phyloP scores from a whole-genome alignment of 768 basidiomycete genomes.

The Trametes sanguinea region DNA sequence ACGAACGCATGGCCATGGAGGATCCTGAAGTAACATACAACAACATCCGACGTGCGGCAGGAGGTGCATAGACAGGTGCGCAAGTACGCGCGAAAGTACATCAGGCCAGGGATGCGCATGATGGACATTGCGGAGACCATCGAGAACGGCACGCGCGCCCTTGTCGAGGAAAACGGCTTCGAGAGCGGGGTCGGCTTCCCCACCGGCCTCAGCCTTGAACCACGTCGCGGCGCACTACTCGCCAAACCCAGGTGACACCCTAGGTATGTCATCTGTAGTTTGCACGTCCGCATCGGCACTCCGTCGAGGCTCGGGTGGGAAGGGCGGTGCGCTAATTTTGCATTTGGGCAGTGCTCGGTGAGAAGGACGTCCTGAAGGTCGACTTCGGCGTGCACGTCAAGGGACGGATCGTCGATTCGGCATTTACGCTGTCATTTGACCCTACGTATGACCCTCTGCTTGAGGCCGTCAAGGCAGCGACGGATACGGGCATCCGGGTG shows the following conservation, averaged over 20 bases:
- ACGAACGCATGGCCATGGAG: slow-evolving; percentile 75
- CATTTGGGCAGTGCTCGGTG: slow-evolving; percentile 61
- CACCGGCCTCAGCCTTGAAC: slow-evolving; percentile 92
- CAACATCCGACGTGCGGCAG: slow-evolving; percentile 86
- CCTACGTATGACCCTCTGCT: slow-evolving; percentile 88
- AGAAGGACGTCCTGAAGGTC: slow-evolving; percentile 91
- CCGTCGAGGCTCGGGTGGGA: slow-evolving; percentile 5
- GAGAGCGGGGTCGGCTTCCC: slow-evolving; percentile 93
- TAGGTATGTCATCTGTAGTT: slow-evolving; percentile 47
- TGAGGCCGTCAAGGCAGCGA: slow-evolving; percentile 92
- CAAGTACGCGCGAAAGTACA: slow-evolving; percentile 73
- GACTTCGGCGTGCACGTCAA: slow-evolving; percentile 97
- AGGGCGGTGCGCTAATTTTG: neutral
- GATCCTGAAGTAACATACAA: slow-evolving; percentile 88
- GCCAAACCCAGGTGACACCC: slow-evolving; percentile 91
- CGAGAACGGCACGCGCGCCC: slow-evolving; percentile 86
- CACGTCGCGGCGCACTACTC: slow-evolving; percentile 96
- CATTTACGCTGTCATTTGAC: slow-evolving; percentile 90
- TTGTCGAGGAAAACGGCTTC: slow-evolving; percentile 89
- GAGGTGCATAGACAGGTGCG: slow-evolving; percentile 96
- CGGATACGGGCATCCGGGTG: slow-evolving; percentile 88
- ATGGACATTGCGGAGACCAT: slow-evolving; percentile 92
- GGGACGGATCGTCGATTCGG: slow-evolving; percentile 94
- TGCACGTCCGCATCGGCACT: slow-evolving; percentile 17
- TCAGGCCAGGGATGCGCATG: slow-evolving; percentile 92